Evolutionary conservation across 2,329 filamentous ascomycete genomes (phyloP), one percentile per base, ranked within the genome.

Genomic region (Leptosphaerulina australis): DNA sequence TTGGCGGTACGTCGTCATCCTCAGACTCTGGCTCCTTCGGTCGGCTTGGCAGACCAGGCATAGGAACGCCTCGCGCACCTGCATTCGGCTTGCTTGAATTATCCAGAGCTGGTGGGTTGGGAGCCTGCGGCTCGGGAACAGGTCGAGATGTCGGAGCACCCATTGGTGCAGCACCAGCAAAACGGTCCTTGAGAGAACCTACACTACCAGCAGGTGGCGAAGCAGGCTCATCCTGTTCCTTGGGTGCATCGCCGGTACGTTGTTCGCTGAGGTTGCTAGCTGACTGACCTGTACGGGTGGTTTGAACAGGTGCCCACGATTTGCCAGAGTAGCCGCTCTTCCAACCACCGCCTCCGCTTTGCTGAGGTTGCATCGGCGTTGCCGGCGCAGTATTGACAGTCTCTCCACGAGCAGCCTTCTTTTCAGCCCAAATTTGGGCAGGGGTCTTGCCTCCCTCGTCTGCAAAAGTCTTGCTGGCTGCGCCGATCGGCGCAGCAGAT

Each of bases 351-450:
- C 80, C 81, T 54, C 88, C 91, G 66, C 88, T 95, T 67, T 81
- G 80, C 71, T 96, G 91, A 40, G 81, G 79, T 25, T 67, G 60
- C 5, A 72, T 50, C 10, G 64, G 58, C 10, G 43, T 75, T 2
- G 67, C 54, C 36, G 72, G 67, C 33, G 81, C 68, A 15, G 79
- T 72, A 21, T 78, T 75, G 39, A 81, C 76, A 40, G 70, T 60
- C 17, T 82, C 85, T 50, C 87, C 82, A 71, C 94, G 86, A 53
- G 86, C 87, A 28, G 90, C 93, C 79, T 97, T 97, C 79, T 92
- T 96, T 79, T 99, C 94, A 0, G 93, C 93, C 94, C 94, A 99
- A 26, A 96, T 77, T 73, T 99, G 94, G 22, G 94, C 92, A 5
- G 94, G 94, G 4, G 94, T 97, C 79, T 97, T 99, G 55, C 94